phyloP scores from a whole-genome alignment of 495 filamentous ascomycete species.

The Sordaria brevicollis region DNA sequence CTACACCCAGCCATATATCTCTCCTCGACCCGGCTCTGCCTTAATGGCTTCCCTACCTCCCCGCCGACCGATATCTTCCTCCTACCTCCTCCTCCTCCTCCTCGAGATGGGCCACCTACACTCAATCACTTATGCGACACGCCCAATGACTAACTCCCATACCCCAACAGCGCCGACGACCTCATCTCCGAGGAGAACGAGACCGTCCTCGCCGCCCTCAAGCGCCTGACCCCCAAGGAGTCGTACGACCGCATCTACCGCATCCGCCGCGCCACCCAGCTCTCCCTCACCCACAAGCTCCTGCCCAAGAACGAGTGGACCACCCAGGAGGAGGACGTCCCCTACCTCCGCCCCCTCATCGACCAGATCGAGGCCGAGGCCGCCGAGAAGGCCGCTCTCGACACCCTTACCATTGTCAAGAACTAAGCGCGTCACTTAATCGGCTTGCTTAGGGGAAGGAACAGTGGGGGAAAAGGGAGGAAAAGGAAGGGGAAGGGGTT shows the following conservation, averaged over 20 bases:
- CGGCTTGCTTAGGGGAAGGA: background rate
- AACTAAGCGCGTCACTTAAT: conserved; percentile 3
- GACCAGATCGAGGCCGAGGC: conserved; percentile 52
- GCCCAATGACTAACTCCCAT: conserved; percentile 3
- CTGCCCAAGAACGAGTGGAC: conserved; percentile 77
- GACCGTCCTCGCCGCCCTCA: conserved; percentile 71
- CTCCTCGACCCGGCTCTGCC: background rate
- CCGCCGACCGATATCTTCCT: background rate
- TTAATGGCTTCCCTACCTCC: background rate
- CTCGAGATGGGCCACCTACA: background rate
- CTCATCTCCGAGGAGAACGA: conserved; percentile 86
- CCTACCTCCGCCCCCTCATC: conserved; percentile 23
- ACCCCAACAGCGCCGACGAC: conserved; percentile 66
- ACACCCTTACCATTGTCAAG: conserved; percentile 62
- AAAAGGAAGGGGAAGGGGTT: background rate
- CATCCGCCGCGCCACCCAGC: conserved; percentile 89
- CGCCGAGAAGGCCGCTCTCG: conserved; percentile 72
- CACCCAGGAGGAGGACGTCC: conserved; percentile 32
- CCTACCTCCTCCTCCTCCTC: background rate
- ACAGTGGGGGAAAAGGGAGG: background rate
- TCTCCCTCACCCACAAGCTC: conserved; percentile 59
- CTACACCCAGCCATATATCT: background rate
- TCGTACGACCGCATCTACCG: conserved; percentile 95
- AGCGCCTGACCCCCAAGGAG: conserved; percentile 81
- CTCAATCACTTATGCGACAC: background rate